Conservation (phyloP, 2,329 filamentous ascomycete species). For the Xylariaceae sp. region DNA sequence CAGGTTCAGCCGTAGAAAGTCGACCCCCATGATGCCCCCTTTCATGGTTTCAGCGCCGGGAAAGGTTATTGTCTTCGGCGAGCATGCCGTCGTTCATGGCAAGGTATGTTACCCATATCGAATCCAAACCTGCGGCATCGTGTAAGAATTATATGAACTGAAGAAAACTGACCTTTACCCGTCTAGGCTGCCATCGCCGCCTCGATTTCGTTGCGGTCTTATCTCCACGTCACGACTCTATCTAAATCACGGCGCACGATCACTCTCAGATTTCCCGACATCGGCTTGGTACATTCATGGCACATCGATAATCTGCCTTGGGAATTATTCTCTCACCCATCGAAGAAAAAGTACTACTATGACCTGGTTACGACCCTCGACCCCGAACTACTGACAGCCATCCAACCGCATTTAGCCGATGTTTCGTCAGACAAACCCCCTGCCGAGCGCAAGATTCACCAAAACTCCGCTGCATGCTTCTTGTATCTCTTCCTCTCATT, state of each 20-base stretch:
- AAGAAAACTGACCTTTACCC: constrained; percentile 1
- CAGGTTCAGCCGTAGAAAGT: constrained; percentile 50
- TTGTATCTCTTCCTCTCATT: constrained; percentile 90
- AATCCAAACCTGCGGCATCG: background rate
- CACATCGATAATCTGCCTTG: constrained; percentile 89
- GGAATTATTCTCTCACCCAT: constrained; percentile 69
- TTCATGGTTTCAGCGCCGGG: constrained; percentile 98
- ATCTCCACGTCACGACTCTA: constrained; percentile 89
- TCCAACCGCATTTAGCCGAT: constrained; percentile 69
- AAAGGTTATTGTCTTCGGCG: constrained; percentile 97
- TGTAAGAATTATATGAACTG: background rate
- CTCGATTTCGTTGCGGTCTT: constrained; percentile 89
- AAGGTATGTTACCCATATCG: constrained; percentile 56
- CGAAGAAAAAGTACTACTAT: constrained; percentile 94
- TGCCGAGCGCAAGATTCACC: constrained; percentile 75
- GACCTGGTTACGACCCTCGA: constrained; percentile 81
- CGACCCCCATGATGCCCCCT: constrained; percentile 68
- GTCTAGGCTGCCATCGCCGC: constrained; percentile 81
- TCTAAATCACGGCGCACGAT: constrained; percentile 89
- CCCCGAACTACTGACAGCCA: constrained; percentile 69
- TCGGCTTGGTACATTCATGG: constrained; percentile 86
- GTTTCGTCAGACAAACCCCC: constrained; percentile 64
- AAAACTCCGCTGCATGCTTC: constrained; percentile 75
- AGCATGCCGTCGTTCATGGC: constrained; percentile 95
- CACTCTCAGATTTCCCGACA: constrained; percentile 83